Evolutionary conservation across 495 filamentous ascomycete species (phyloP).

Genomic region (Lasiosphaeria hispida): DNA sequence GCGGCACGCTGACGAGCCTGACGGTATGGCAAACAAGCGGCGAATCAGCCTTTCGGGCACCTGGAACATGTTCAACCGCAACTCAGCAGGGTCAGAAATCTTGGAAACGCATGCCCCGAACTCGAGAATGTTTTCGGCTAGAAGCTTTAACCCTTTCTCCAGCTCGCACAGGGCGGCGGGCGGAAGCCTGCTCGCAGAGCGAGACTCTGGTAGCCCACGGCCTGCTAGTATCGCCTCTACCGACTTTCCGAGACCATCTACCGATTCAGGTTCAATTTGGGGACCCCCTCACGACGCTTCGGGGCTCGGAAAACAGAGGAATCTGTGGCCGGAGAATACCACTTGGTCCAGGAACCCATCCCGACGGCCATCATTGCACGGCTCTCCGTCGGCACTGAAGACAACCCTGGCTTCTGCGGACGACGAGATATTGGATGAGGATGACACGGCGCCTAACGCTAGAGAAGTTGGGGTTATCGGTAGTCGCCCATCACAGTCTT

Average conservation of each 20-base stretch:
- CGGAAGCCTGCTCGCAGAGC: conserved; percentile 59
- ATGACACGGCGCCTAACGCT: conserved; percentile 40
- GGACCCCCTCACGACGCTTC: conserved; percentile 29
- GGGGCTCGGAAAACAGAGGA: conserved; percentile 31
- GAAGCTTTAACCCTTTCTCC: conserved; percentile 63
- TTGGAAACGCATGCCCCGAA: conserved; percentile 31
- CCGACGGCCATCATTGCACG: conserved; percentile 47
- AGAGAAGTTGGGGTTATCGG: conserved; percentile 51
- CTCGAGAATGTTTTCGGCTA: conserved; percentile 37
- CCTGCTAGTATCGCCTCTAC: conserved; percentile 77
- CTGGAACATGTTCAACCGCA: conserved; percentile 59
- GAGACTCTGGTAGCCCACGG: conserved; percentile 67
- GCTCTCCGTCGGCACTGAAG: conserved; percentile 47
- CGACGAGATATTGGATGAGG: conserved; percentile 49
- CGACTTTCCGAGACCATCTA: conserved; percentile 77
- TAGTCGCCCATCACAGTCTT: conserved; percentile 44
- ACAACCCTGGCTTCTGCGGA: conserved; percentile 51
- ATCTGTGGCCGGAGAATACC: conserved; percentile 45
- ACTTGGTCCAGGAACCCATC: conserved; percentile 48
- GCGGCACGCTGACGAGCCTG: conserved; percentile 47
- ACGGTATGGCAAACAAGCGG: conserved; percentile 40
- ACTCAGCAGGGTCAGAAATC: conserved; percentile 43
- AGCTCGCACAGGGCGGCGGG: conserved; percentile 64
- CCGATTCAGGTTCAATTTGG: conserved; percentile 62
- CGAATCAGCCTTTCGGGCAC: conserved; percentile 50